Conservation (phyloP, 805 yeast species). For the Saturnispora dispora region DNA sequence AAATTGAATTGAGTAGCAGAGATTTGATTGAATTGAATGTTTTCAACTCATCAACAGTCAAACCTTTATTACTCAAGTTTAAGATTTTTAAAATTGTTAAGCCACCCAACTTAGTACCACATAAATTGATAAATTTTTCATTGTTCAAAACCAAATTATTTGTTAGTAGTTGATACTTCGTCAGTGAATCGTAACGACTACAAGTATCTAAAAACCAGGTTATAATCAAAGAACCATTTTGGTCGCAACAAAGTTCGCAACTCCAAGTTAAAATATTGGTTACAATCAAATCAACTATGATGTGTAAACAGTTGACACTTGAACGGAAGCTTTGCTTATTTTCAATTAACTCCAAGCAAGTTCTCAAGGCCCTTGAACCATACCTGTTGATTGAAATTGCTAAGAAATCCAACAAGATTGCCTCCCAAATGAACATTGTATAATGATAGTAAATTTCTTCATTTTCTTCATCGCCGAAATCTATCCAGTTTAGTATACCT, state of each 20-base stretch:
- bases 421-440: constrained; percentile 82
- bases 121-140: constrained; percentile 17
- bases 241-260: constrained; percentile 68
- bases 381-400: constrained; percentile 80
- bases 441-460: constrained; percentile 26
- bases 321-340: not conserved
- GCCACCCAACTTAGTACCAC: constrained; percentile 59
- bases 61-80: constrained; percentile 40
- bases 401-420: constrained; percentile 67
- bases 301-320: constrained; percentile 37
- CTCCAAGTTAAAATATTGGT: constrained; percentile 71
- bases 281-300: constrained; percentile 61
- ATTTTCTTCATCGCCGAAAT: not conserved
- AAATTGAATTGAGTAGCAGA: not conserved
- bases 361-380: constrained; percentile 92
- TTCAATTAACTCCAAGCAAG: constrained; percentile 57
- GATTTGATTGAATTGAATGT: constrained; percentile 24
- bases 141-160: constrained; percentile 12
- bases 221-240: constrained; percentile 80
- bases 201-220: constrained; percentile 94
- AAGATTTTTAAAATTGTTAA: constrained; percentile 68
- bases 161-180: constrained; percentile 52
- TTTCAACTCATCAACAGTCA: constrained; percentile 13
- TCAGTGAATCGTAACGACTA: constrained; percentile 33
- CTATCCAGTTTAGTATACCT: constrained; percentile 81